phyloP scores from a whole-genome alignment of 805 yeast genomes.

The Lachancea thermotolerans region DNA sequence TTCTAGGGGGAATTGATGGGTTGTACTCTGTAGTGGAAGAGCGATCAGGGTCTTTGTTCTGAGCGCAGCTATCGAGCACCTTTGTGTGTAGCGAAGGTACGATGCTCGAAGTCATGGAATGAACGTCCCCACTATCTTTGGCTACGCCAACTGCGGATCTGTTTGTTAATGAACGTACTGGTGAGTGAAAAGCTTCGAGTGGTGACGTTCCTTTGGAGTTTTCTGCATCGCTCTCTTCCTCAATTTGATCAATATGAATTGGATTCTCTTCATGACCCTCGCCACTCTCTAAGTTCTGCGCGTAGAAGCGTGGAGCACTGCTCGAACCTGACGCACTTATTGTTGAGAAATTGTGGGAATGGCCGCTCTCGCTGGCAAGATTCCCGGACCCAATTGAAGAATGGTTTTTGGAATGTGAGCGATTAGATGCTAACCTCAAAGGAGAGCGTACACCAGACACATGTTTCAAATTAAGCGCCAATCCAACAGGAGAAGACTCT shows the following conservation, averaged over 20 bases:
- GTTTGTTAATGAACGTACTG: neutral
- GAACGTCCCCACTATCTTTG: slow-evolving; percentile 1
- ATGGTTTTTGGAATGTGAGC: slow-evolving; percentile 12
- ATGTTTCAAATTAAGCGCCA: neutral
- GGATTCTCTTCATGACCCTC: neutral
- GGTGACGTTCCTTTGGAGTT: neutral
- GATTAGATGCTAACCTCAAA: slow-evolving; percentile 12
- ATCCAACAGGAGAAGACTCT: neutral
- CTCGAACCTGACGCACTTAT: slow-evolving; percentile 7
- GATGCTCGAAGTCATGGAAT: slow-evolving; percentile 23
- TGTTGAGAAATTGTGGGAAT: slow-evolving; percentile 8
- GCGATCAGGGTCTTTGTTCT: slow-evolving; percentile 15
- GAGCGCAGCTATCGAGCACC: neutral
- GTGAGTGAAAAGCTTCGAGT: neutral
- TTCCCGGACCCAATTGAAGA: slow-evolving; percentile 18
- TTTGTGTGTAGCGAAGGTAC: slow-evolving; percentile 23
- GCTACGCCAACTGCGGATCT: neutral
- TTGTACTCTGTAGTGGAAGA: slow-evolving; percentile 19
- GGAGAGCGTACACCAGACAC: slow-evolving; percentile 7
- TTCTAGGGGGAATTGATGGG: slow-evolving; percentile 32
- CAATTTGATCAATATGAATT: neutral
- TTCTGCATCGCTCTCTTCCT: neutral
- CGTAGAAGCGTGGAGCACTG: neutral
- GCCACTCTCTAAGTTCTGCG: neutral
- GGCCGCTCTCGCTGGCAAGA: slow-evolving; percentile 17